Conservation (phyloP, 345 rosid genomes). For the Gossypium bickii region DNA sequence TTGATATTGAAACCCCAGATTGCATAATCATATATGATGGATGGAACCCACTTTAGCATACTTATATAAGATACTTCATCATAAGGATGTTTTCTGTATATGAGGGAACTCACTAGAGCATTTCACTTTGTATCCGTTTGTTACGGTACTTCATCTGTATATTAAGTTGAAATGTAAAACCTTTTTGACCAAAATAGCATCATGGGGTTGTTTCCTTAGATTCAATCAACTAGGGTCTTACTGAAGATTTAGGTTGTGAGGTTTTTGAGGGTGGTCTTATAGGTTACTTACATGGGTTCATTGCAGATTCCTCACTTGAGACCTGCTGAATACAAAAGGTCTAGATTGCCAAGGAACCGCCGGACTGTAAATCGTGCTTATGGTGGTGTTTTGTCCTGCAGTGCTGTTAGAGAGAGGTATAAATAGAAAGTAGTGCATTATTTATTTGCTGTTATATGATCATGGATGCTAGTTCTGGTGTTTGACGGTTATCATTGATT, state of each 20-base stretch:
- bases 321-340: conserved; percentile 63
- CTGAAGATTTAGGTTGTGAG: background rate
- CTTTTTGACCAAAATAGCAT: too few species aligned
- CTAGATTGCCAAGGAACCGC: conserved; percentile 58
- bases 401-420: conserved; percentile 71
- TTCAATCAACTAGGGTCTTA: background rate
- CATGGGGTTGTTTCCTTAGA: background rate
- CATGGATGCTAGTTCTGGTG: background rate
- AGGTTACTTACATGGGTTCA: background rate
- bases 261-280: background rate
- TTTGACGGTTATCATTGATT: background rate
- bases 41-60: background rate
- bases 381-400: conserved; percentile 69
- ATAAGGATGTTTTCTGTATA: background rate
- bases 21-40: background rate
- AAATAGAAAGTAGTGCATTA: background rate
- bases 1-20: background rate
- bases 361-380: conserved; percentile 60
- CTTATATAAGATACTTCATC: too few species aligned
- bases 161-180: background rate
- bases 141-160: background rate
- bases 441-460: background rate
- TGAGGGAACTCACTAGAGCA: too few species aligned
- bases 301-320: conserved; percentile 72
- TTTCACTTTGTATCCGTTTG: too few species aligned